Percentiles rank a stretch among this genome's conserved stretches.
Evolutionary conservation across 192 early-diverging fungal species (phyloP).

Genomic region (Gaertneriomyces semiglobifer): DNA sequence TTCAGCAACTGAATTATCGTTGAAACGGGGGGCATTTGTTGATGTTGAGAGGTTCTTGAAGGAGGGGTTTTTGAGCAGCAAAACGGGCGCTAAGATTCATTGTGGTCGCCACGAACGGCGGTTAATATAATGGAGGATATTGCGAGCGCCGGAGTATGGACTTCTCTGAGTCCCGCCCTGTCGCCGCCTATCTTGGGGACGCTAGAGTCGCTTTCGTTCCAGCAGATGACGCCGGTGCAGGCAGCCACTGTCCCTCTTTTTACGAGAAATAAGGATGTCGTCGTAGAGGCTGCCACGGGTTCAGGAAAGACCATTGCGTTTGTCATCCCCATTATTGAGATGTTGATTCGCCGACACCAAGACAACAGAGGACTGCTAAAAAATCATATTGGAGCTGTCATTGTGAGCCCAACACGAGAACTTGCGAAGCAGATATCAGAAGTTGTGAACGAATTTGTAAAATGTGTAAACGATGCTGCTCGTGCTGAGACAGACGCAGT

Average conservation of each 20-base stretch:
- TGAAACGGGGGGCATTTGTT: no score
- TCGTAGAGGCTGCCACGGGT: conserved; percentile 95
- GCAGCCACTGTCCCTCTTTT: conserved; percentile 87
- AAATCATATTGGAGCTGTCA: conserved; percentile 79
- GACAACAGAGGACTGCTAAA: conserved; percentile 51
- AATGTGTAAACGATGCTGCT: conserved; percentile 15
- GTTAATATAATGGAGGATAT: conserved; percentile 19
- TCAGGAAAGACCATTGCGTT: conserved; percentile 96
- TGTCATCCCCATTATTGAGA: conserved; percentile 87
- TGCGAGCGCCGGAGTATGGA: conserved; percentile 60
- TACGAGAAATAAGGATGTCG: conserved; percentile 89
- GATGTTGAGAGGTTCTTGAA: no score
- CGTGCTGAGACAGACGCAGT: conserved; percentile 31
- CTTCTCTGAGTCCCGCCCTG: conserved; percentile 56
- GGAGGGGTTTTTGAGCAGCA: no score
- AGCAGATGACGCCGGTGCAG: conserved; percentile 92
- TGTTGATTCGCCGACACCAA: conserved; percentile 62
- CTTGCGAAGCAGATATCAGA: conserved; percentile 80
- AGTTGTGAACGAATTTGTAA: conserved; percentile 65
- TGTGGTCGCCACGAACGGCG: no score
- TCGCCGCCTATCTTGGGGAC: conserved; percentile 40
- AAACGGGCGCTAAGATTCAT: no score
- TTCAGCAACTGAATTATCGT: no score
- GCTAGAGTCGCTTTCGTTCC: conserved; percentile 66
- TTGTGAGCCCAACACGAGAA: conserved; percentile 88